Conservation (phyloP, 306 rosid species). For the Fragaria nilgerrensis region DNA sequence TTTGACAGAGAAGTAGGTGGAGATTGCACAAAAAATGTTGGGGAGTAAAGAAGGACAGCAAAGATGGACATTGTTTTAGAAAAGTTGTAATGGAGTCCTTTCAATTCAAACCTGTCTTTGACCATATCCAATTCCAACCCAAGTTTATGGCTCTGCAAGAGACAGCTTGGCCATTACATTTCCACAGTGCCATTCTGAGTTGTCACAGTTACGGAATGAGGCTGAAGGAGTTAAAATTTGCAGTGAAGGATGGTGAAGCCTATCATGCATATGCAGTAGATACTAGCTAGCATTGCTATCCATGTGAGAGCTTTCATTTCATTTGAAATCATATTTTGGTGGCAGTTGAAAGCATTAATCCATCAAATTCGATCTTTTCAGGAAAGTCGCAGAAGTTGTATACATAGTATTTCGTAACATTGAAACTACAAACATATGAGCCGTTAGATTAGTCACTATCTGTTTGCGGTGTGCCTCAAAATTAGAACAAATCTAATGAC, state of each 20-base stretch:
- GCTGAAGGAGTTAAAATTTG: background rate
- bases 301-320: slow-evolving; percentile 11
- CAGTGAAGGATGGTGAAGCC: slow-evolving; percentile 1
- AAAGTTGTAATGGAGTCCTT: background rate
- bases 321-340: background rate
- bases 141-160: background rate
- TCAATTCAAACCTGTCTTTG: slow-evolving; percentile 24
- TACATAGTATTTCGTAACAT: background rate
- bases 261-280: background rate
- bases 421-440: background rate
- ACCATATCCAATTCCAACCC: slow-evolving; percentile 1
- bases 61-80: slow-evolving; percentile 13
- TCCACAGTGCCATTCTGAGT: slow-evolving; percentile 17
- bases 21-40: slow-evolving; percentile 32
- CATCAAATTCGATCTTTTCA: background rate
- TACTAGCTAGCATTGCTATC: background rate
- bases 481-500: background rate
- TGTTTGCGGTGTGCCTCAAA: background rate
- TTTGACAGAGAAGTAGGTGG: slow-evolving; percentile 43
- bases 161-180: slow-evolving; percentile 20
- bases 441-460: background rate
- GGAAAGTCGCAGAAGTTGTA: background rate
- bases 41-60: slow-evolving; percentile 39
- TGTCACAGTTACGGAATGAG: slow-evolving; percentile 23
- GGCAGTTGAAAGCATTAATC: slow-evolving; percentile 20